A percentile compares a stretch with the other conserved stretches of the same genome.
These are phyloP conservation scores for Syncephalis plumigaleata DNA, from an alignment of 371 early-diverging fungal genomes.

Conservation along the genomic window DNA sequence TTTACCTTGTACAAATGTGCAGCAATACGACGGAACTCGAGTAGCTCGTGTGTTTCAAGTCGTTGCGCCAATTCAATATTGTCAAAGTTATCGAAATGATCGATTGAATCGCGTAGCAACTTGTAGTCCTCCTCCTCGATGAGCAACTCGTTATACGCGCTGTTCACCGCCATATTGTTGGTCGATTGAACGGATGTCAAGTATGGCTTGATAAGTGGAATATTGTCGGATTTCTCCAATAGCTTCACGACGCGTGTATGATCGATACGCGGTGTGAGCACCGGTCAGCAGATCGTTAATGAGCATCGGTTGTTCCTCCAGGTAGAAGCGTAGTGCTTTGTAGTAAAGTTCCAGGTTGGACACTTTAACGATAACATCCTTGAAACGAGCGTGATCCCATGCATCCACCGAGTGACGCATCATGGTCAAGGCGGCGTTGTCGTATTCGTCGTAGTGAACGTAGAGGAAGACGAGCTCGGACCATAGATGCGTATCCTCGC, in stretches of 20 bases:
- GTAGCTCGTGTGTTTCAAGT: conserved; percentile 83
- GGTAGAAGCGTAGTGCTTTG: conserved; percentile 90
- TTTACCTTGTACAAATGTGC: conserved; percentile 66
- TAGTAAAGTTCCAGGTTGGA: conserved; percentile 91
- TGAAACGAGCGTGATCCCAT: conserved; percentile 91
- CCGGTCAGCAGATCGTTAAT: conserved; percentile 80
- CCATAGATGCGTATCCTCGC: conserved; percentile 88
- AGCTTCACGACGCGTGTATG: conserved; percentile 89
- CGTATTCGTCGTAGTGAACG: conserved; percentile 94
- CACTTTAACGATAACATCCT: conserved; percentile 90
- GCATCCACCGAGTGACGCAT: conserved; percentile 84
- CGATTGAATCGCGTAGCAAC: conserved; percentile 78
- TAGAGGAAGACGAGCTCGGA: conserved; percentile 91
- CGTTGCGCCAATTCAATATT: conserved; percentile 73
- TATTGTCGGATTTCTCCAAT: conserved; percentile 89
- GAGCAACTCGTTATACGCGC: conserved; percentile 82
- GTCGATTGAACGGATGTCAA: conserved; percentile 76
- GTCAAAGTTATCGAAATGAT: conserved; percentile 84
- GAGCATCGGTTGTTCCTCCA: conserved; percentile 84
- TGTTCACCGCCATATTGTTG: conserved; percentile 86
- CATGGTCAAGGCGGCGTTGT: conserved; percentile 88
- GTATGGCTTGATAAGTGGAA: conserved; percentile 89
- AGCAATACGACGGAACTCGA: conserved; percentile 93
- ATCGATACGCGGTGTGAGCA: conserved; percentile 78
- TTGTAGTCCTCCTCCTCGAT: conserved; percentile 95